A percentile compares a stretch with the other conserved stretches of the same genome.
phyloP scores from a whole-genome alignment of 352 stramenopile species.

The Globisporangium megalacanthum region DNA sequence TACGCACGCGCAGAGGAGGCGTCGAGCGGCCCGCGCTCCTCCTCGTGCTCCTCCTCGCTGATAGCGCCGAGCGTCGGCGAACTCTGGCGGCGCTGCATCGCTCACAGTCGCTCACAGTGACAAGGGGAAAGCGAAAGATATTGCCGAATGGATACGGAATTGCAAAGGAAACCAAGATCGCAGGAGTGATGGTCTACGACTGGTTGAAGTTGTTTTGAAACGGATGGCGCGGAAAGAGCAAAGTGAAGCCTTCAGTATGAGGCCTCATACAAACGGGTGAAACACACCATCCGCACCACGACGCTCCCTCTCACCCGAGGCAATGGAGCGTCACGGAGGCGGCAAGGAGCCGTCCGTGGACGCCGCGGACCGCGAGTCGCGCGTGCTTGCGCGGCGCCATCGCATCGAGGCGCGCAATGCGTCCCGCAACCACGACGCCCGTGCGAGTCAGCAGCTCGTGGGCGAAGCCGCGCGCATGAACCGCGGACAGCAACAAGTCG shows the following conservation, averaged over 20 bases:
- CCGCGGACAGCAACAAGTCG: constrained; percentile 69
- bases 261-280: too few relatives aligned
- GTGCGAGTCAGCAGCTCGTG: constrained; percentile 62
- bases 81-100: constrained; percentile 11
- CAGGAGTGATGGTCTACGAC: too few relatives aligned
- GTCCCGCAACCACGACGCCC: constrained; percentile 72
- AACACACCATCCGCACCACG: too few relatives aligned
- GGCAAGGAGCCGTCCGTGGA: constrained; percentile 28
- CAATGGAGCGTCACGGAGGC: constrained; percentile 27
- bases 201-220: too few relatives aligned
- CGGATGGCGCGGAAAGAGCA: too few relatives aligned
- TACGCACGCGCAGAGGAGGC: constrained; percentile 5
- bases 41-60: neutral
- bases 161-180: too few relatives aligned
- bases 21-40: constrained; percentile 3
- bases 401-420: constrained; percentile 77
- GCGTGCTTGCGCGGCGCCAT: constrained; percentile 54
- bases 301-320: neutral
- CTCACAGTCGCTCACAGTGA: constrained; percentile 4
- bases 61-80: constrained; percentile 12
- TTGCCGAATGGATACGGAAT: too few relatives aligned
- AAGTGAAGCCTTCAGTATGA: too few relatives aligned
- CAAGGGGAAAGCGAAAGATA: neutral
- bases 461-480: constrained; percentile 63
- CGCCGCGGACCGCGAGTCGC: constrained; percentile 49